A percentile compares a stretch with the other conserved stretches of the same genome.
Conservation (phyloP, 1,284 basidiomycete species). For the Naganishia liquefaciens region DNA sequence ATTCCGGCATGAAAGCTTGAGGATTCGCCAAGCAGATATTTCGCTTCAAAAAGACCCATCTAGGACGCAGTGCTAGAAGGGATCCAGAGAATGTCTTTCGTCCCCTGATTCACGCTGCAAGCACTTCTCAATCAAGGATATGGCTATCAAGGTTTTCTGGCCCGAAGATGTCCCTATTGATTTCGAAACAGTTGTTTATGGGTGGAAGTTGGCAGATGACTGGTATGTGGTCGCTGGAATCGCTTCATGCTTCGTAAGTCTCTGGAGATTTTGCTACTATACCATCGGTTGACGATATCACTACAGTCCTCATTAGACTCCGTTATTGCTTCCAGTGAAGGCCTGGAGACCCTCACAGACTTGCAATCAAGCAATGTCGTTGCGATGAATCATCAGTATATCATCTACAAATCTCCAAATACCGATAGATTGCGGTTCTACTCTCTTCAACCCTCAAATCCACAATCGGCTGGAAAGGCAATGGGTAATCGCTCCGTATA, state of each 20-base stretch:
- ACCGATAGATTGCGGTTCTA: constrained; percentile 33
- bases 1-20: too few species aligned
- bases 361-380: background rate
- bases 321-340: background rate
- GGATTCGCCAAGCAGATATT: background rate
- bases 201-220: constrained; percentile 18
- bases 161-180: constrained; percentile 10
- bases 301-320: too few species aligned
- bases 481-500: background rate
- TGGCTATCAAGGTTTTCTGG: constrained; percentile 21
- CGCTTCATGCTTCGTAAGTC: too few species aligned
- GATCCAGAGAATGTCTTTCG: background rate
- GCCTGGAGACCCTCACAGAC: constrained; percentile 1
- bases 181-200: background rate
- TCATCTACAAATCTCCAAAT: constrained; percentile 34
- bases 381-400: constrained; percentile 1
- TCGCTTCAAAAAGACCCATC: too few species aligned
- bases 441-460: constrained; percentile 26
- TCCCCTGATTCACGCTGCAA: too few species aligned
- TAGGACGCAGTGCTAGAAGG: background rate
- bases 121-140: background rate
- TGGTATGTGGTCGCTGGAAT: constrained; percentile 7
- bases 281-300: background rate
- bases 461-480: background rate
- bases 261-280: background rate